Conservation (phyloP, 2,329 filamentous ascomycete genomes). For the Fusarium torreyae region DNA sequence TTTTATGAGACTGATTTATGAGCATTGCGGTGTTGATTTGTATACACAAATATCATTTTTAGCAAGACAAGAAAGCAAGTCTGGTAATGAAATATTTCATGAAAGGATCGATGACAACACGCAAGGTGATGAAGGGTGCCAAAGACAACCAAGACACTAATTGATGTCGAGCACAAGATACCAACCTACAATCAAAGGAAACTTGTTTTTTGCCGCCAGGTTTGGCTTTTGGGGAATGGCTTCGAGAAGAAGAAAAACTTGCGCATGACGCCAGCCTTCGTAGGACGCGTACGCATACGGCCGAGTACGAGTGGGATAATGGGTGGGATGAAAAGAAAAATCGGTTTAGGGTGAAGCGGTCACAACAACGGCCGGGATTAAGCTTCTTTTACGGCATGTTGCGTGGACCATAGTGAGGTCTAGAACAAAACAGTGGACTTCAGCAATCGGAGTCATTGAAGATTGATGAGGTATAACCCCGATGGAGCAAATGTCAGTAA, state of each 20-base stretch:
- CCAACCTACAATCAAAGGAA: not conserved
- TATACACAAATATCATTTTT: constrained; percentile 15
- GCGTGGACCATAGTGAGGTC: not conserved
- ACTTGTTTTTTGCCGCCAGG: not conserved
- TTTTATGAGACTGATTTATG: constrained; percentile 41
- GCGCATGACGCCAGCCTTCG: not conserved
- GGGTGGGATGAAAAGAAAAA: constrained; percentile 22
- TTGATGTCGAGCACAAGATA: not conserved
- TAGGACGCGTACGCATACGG: constrained; percentile 21
- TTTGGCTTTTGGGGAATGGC: not conserved
- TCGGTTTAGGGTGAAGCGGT: not conserved
- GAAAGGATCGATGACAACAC: not conserved
- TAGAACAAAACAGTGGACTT: constrained; percentile 6
- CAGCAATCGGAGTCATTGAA: not conserved
- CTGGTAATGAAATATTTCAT: constrained; percentile 27
- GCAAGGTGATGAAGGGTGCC: not conserved
- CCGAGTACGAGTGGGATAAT: constrained; percentile 26
- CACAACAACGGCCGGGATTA: constrained; percentile 1
- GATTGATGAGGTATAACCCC: constrained; percentile 2
- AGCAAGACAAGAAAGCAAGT: constrained; percentile 33
- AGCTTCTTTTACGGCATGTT: constrained; percentile 19
- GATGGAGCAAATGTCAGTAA: not conserved
- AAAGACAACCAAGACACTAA: not conserved
- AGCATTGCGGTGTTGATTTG: constrained; percentile 44
- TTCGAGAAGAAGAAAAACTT: not conserved